phyloP scores from a whole-genome alignment of 441 rosid genomes.

The Arabidopsis hybrid region DNA sequence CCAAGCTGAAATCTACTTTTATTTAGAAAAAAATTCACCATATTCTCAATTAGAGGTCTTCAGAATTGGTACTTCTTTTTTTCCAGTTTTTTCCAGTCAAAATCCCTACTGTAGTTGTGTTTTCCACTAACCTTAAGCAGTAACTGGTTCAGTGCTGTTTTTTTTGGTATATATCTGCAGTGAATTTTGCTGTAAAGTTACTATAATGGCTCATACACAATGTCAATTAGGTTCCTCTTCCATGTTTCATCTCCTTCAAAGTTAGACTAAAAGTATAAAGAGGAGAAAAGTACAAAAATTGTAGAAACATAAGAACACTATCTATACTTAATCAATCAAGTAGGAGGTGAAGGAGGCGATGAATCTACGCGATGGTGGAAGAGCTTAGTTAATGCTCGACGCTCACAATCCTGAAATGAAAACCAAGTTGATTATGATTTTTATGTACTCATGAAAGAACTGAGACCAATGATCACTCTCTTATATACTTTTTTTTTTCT shows the following conservation, averaged over 20 bases:
- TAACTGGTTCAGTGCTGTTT: slow-evolving; percentile 15
- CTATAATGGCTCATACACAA: slow-evolving; percentile 16
- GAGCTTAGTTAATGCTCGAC: slow-evolving; percentile 72
- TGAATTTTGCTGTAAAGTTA: neutral
- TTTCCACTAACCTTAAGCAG: slow-evolving; percentile 1
- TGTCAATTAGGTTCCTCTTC: slow-evolving; percentile 26
- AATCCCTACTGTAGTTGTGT: neutral
- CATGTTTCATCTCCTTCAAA: slow-evolving; percentile 33
- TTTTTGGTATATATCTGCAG: neutral
- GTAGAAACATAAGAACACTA: neutral
- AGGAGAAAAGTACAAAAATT: neutral
- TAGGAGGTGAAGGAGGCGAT: slow-evolving; percentile 46
- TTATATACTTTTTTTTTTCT: neutral
- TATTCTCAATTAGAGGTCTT: neutral
- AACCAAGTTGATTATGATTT: slow-evolving; percentile 22
- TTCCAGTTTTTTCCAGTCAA: neutral
- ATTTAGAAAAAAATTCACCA: too few relatives aligned
- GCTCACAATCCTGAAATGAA: slow-evolving; percentile 84
- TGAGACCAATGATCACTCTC: slow-evolving; percentile 11
- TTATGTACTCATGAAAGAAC: neutral
- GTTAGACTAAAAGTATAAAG: slow-evolving; percentile 17
- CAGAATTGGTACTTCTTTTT: neutral
- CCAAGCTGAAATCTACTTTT: too few relatives aligned
- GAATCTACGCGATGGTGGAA: slow-evolving; percentile 65
- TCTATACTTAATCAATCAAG: slow-evolving; percentile 49